Conservation (phyloP, 805 yeast species). For the Saturnispora silvae region DNA sequence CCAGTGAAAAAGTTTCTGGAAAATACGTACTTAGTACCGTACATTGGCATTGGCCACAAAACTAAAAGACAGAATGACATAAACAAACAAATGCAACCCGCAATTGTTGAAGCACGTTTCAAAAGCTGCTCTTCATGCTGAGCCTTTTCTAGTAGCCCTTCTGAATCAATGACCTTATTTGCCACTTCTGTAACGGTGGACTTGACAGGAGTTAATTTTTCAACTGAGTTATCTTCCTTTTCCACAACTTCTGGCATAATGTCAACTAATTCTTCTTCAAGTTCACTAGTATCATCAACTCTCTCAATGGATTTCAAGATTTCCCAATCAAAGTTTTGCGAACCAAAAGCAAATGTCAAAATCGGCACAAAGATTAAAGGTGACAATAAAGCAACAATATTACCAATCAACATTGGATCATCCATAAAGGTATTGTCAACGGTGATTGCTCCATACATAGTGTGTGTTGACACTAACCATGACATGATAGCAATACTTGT, state of each 20-base stretch:
- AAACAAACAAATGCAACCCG: conserved; percentile 47
- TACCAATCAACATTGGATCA: conserved; percentile 78
- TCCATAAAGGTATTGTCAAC: conserved; percentile 62
- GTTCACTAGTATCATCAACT: conserved; percentile 64
- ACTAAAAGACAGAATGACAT: conserved; percentile 57
- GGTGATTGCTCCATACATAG: conserved; percentile 32
- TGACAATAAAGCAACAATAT: conserved; percentile 68
- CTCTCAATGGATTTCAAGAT: conserved; percentile 47
- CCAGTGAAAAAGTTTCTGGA: conserved; percentile 74
- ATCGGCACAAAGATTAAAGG: conserved; percentile 61
- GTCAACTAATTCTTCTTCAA: conserved; percentile 25
- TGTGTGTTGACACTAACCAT: conserved; percentile 47
- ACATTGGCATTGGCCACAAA: conserved; percentile 94
- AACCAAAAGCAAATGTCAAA: conserved; percentile 51
- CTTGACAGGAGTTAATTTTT: conserved; percentile 19
- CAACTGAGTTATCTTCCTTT: conserved; percentile 43
- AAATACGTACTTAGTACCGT: conserved; percentile 68
- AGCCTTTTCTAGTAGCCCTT: conserved; percentile 42
- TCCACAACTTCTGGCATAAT: conserved; percentile 66
- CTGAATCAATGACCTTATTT: conserved; percentile 77
- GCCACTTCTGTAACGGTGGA: conserved; percentile 72
- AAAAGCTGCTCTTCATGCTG: conserved; percentile 45
- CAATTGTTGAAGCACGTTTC: conserved; percentile 47
- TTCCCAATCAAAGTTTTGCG: conserved; percentile 68
- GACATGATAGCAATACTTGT: conserved; percentile 62